Conservation (phyloP, 208 protist genomes). For the Sergeia podlipaevii region DNA sequence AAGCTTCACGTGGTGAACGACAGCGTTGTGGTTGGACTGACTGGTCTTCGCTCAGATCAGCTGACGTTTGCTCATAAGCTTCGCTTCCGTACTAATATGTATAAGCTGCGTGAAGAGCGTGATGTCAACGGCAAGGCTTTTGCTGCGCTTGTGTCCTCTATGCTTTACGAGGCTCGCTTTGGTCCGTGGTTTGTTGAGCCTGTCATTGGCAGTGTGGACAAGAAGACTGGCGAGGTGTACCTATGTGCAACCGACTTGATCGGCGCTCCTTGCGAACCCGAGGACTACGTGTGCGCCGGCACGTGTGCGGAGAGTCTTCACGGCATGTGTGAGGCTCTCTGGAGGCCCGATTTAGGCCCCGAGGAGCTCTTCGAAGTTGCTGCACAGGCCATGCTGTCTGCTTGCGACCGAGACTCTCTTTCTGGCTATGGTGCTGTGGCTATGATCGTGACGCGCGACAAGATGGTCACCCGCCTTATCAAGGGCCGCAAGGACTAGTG, state of each 20-base stretch:
- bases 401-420: slow-evolving; percentile 96
- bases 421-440: slow-evolving; percentile 97
- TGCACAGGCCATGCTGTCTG: slow-evolving; percentile 93
- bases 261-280: slow-evolving; percentile 90
- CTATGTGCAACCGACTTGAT: slow-evolving; percentile 96
- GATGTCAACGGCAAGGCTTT: slow-evolving; percentile 87
- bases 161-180: slow-evolving; percentile 95
- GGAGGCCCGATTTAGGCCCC: slow-evolving; percentile 88
- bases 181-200: slow-evolving; percentile 98
- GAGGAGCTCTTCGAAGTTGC: slow-evolving; percentile 98
- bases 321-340: slow-evolving; percentile 98
- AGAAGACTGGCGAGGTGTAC: slow-evolving; percentile 93
- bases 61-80: slow-evolving; percentile 94
- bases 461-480: slow-evolving; percentile 81
- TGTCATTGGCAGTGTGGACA: slow-evolving; percentile 96
- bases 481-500: slow-evolving; percentile 87
- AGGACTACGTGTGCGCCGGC: slow-evolving; percentile 97
- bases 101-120: slow-evolving; percentile 89
- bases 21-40: slow-evolving; percentile 93
- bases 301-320: slow-evolving; percentile 96
- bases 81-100: slow-evolving; percentile 87
- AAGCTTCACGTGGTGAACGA: slow-evolving; percentile 96
- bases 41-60: slow-evolving; percentile 96
- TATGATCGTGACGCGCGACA: slow-evolving; percentile 82
- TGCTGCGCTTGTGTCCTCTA: slow-evolving; percentile 69